phyloP scores from a whole-genome alignment of 2,329 filamentous ascomycete genomes.

The Xylaria hypoxylon region DNA sequence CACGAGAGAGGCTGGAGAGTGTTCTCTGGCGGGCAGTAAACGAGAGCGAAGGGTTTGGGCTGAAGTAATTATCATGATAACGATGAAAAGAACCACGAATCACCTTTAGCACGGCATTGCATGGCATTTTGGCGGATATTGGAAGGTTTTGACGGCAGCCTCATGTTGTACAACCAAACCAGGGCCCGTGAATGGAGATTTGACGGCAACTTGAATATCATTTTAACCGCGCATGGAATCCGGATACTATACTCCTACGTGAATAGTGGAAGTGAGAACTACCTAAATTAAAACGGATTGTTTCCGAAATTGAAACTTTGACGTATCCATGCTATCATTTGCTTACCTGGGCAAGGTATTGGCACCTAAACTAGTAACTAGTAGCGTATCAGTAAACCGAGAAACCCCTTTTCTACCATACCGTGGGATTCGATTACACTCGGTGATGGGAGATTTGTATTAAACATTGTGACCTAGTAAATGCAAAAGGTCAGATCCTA shows the following conservation, averaged over 20 bases:
- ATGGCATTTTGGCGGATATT: slow-evolving; percentile 34
- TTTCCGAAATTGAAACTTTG: slow-evolving; percentile 9
- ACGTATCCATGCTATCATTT: too few species aligned
- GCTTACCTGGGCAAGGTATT: too few species aligned
- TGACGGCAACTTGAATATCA: slow-evolving; percentile 20
- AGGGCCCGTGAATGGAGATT: slow-evolving; percentile 9
- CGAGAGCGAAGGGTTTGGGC: slow-evolving; percentile 91
- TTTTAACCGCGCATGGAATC: slow-evolving; percentile 14
- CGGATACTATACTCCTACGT: neutral
- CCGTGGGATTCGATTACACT: too few species aligned
- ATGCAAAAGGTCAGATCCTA: too few species aligned
- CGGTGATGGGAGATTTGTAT: too few species aligned
- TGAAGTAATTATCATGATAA: slow-evolving; percentile 55
- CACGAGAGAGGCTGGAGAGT: slow-evolving; percentile 73
- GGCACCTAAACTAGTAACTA: too few species aligned
- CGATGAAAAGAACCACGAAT: slow-evolving; percentile 21
- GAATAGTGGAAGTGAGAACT: slow-evolving; percentile 9
- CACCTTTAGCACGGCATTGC: slow-evolving; percentile 33
- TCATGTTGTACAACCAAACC: slow-evolving; percentile 5
- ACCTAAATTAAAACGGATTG: slow-evolving; percentile 2
- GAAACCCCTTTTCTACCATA: neutral
- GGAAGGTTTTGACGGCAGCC: slow-evolving; percentile 12
- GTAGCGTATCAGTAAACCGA: too few species aligned
- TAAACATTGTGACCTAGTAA: too few species aligned
- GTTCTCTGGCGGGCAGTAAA: slow-evolving; percentile 88